Percentiles rank a stretch among this genome's conserved stretches.
phyloP scores from a whole-genome alignment of 176 grass and related monocot species.

The Microstegium vimineum region DNA sequence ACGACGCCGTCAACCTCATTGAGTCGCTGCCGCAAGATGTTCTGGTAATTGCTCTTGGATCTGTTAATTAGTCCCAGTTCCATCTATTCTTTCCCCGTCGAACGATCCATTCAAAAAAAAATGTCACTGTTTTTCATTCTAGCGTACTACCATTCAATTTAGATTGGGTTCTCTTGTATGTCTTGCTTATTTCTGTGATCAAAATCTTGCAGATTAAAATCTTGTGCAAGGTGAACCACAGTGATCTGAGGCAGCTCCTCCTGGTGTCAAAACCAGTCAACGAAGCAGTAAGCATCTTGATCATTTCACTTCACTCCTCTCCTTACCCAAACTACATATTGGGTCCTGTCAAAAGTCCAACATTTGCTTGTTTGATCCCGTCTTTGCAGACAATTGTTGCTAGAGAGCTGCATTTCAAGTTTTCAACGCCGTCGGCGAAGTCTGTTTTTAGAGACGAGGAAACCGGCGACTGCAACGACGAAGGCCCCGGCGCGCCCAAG shows the following conservation, averaged over 20 bases:
- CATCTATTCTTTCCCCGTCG: neutral
- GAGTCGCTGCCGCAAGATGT: constrained; percentile 68
- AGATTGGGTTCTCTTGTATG: neutral
- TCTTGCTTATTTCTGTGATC: neutral
- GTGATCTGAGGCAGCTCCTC: constrained; percentile 73
- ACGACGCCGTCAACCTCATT: constrained; percentile 35
- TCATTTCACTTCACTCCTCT: neutral
- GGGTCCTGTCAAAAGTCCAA: neutral
- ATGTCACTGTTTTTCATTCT: neutral
- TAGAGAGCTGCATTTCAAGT: constrained; percentile 67
- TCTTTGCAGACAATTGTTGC: constrained; percentile 60
- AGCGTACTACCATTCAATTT: neutral
- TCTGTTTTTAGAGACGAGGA: neutral
- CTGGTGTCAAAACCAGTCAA: constrained; percentile 75
- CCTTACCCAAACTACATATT: neutral
- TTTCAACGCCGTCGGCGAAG: constrained; percentile 52
- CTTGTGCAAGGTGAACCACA: constrained; percentile 65
- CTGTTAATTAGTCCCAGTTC: neutral
- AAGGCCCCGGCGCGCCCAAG: constrained; percentile 56
- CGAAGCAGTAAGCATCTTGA: constrained; percentile 52
- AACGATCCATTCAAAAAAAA: neutral
- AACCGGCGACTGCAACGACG: neutral
- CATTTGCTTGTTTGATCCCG: neutral
- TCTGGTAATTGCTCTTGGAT: constrained; percentile 41
- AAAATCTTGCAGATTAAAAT: constrained; percentile 46